A percentile compares a stretch with the other conserved stretches of the same genome.
Evolutionary conservation across 768 basidiomycete species (phyloP).

Genomic region (Phaeotremella skinneri): DNA sequence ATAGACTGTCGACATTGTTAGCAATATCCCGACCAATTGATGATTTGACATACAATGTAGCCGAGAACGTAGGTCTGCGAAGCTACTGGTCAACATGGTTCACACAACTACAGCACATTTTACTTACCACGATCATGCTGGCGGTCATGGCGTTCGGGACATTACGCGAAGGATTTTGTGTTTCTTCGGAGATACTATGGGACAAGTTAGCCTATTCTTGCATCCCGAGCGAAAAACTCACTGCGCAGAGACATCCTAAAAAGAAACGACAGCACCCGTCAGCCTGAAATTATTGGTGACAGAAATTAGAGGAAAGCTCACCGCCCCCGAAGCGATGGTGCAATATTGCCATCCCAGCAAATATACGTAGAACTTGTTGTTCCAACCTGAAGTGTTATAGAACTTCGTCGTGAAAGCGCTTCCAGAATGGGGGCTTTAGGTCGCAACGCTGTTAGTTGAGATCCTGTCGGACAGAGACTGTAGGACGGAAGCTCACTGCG

Average conservation of each 20-base stretch:
- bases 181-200: slow-evolving; percentile 54
- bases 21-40: slow-evolving; percentile 4
- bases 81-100: neutral
- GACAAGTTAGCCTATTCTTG: slow-evolving; percentile 2
- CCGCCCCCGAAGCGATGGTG: slow-evolving; percentile 51
- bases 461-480: neutral
- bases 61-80: slow-evolving; percentile 50
- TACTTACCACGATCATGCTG: slow-evolving; percentile 36
- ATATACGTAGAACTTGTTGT: slow-evolving; percentile 49
- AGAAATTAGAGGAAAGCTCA: slow-evolving; percentile 1
- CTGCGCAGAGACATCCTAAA: slow-evolving; percentile 53
- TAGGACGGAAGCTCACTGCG: slow-evolving; percentile 19
- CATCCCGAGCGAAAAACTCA: slow-evolving; percentile 19
- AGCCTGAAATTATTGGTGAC: neutral
- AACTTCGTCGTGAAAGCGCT: slow-evolving; percentile 12
- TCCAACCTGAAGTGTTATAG: slow-evolving; percentile 41
- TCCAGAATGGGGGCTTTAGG: slow-evolving; percentile 1
- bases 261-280: neutral
- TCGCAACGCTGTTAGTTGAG: neutral
- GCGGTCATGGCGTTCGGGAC: slow-evolving; percentile 53
- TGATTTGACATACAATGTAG: slow-evolving; percentile 46
- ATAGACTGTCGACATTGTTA: slow-evolving; percentile 36
- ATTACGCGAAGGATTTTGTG: slow-evolving; percentile 50
- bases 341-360: slow-evolving; percentile 52
- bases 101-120: slow-evolving; percentile 25